phyloP scores from a whole-genome alignment of 768 basidiomycete species.

The Tubosaeta brunneosetosa region DNA sequence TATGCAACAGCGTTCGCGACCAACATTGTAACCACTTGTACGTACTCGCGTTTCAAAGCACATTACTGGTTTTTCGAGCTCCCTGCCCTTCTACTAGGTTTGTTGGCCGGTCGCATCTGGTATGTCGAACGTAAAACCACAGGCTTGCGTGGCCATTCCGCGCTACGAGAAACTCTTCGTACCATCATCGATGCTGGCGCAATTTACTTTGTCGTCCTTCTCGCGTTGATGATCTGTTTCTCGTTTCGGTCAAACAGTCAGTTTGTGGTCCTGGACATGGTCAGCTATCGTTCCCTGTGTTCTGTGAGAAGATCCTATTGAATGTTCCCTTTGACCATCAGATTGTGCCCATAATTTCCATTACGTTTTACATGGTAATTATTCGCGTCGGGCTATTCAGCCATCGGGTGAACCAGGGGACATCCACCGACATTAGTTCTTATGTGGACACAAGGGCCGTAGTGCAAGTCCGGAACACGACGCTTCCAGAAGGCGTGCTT shows the following conservation, averaged over 20 bases:
- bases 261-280: constrained; percentile 11
- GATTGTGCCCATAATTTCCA: constrained; percentile 10
- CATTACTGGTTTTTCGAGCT: neutral
- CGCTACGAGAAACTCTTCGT: neutral
- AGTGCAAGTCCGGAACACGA: neutral
- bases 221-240: neutral
- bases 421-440: neutral
- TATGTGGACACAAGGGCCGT: neutral
- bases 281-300: neutral
- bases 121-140: neutral
- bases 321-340: neutral
- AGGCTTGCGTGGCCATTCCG: neutral
- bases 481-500: neutral
- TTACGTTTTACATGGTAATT: constrained; percentile 14
- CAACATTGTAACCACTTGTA: constrained; percentile 10
- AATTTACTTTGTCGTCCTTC: constrained; percentile 7
- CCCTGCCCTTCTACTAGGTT: neutral
- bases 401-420: neutral
- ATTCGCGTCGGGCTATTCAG: constrained; percentile 4
- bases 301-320: neutral
- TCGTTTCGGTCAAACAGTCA: neutral
- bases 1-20: constrained; percentile 3
- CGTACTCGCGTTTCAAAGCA: neutral
- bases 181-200: constrained; percentile 8
- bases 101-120: constrained; percentile 7